phyloP scores from a whole-genome alignment of 108 stramenopile genomes.

The Aurantiochytrium sp. region DNA sequence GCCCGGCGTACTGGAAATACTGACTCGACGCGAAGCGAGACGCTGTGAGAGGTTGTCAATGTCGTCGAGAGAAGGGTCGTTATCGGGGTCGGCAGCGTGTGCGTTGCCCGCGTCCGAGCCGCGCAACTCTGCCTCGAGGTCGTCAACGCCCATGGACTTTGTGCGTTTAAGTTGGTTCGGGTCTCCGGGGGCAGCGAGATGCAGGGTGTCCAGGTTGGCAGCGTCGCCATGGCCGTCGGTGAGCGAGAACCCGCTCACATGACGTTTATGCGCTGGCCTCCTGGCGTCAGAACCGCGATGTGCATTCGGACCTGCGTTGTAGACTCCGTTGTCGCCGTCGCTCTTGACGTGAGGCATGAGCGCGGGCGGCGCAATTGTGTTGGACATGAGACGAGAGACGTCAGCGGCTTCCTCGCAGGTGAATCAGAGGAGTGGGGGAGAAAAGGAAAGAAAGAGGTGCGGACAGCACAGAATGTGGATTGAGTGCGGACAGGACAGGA shows the following conservation, averaged over 20 bases:
- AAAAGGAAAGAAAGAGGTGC: not conserved
- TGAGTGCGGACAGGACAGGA: too few species aligned
- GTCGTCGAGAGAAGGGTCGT: not conserved
- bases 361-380: not conserved
- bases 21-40: not conserved
- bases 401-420: not conserved
- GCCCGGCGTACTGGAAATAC: not conserved
- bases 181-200: not conserved
- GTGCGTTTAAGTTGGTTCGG: not conserved
- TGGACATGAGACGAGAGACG: not conserved
- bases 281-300: not conserved
- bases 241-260: constrained; percentile 1
- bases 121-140: not conserved
- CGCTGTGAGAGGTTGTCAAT: not conserved
- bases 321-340: not conserved
- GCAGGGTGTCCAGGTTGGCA: not conserved
- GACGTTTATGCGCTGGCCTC: not conserved
- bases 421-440: not conserved
- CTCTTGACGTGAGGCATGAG: not conserved
- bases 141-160: not conserved
- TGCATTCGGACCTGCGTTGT: not conserved
- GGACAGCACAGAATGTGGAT: not conserved
- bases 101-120: not conserved
- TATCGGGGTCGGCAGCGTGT: not conserved
- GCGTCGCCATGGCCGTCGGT: not conserved